phyloP scores from a whole-genome alignment of 2,329 filamentous ascomycete genomes.

The Dothidotthia symphoricarpi region DNA sequence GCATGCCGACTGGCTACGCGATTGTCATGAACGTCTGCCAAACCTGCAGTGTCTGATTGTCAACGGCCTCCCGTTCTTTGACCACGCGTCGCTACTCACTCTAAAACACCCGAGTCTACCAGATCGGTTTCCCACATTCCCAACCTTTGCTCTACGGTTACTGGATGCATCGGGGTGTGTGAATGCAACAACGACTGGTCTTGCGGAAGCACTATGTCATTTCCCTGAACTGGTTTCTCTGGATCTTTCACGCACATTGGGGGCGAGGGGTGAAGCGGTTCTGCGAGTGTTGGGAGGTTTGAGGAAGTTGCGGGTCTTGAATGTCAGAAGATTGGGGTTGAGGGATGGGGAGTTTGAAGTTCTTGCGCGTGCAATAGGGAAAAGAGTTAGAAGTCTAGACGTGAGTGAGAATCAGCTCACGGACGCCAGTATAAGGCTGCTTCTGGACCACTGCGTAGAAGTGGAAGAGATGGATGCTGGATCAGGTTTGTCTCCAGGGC shows the following conservation, averaged over 20 bases:
- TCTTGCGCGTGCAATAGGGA: slow-evolving; percentile 53
- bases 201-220: slow-evolving; percentile 52
- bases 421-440: slow-evolving; percentile 52
- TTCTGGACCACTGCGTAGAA: slow-evolving; percentile 55
- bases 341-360: slow-evolving; percentile 54
- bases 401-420: slow-evolving; percentile 58
- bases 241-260: slow-evolving; percentile 56
- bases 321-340: slow-evolving; percentile 54
- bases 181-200: slow-evolving; percentile 57
- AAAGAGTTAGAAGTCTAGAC: slow-evolving; percentile 56
- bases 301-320: slow-evolving; percentile 56
- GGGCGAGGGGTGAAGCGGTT: slow-evolving; percentile 51
- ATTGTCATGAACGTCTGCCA: slow-evolving; percentile 58
- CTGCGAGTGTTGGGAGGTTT: slow-evolving; percentile 50
- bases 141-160: slow-evolving; percentile 52
- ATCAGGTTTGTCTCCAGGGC: slow-evolving; percentile 20
- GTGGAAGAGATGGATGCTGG: slow-evolving; percentile 13
- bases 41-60: slow-evolving; percentile 60
- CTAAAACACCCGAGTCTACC: slow-evolving; percentile 41
- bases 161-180: slow-evolving; percentile 57
- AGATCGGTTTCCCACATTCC: slow-evolving; percentile 27
- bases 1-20: slow-evolving; percentile 58
- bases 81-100: slow-evolving; percentile 57
- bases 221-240: slow-evolving; percentile 58
- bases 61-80: slow-evolving; percentile 60